Evolutionary conservation across 768 basidiomycete genomes (phyloP).

Genomic region (Arthromyces matolae): DNA sequence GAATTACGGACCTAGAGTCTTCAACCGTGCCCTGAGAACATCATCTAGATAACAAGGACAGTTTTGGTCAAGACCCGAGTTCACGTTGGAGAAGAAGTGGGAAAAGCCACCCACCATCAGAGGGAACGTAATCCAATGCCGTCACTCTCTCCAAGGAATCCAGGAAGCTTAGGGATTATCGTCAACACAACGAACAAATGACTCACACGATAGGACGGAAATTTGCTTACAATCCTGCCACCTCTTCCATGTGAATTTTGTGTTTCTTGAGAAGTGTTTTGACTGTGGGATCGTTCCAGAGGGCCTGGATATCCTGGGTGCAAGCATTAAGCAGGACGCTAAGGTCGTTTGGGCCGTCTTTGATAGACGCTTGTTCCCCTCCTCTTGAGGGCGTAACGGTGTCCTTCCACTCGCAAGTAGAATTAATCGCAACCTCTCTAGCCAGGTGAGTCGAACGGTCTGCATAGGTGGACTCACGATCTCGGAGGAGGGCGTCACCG

Average conservation of each 20-base stretch:
- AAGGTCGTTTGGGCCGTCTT: conserved; percentile 53
- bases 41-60: conserved; percentile 48
- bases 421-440: conserved; percentile 54
- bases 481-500: conserved; percentile 25
- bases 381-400: conserved; percentile 29
- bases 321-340: conserved; percentile 54
- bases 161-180: conserved; percentile 54
- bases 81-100: neutral
- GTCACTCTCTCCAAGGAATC: conserved; percentile 65
- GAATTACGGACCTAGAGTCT: conserved; percentile 41
- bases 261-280: conserved; percentile 47
- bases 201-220: neutral
- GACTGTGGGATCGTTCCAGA: conserved; percentile 61
- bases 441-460: conserved; percentile 24
- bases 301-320: conserved; percentile 56
- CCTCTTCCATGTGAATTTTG: conserved; percentile 60
- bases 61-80: neutral
- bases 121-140: conserved; percentile 56
- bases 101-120: conserved; percentile 47
- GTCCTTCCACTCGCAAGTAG: conserved; percentile 47
- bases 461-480: conserved; percentile 18
- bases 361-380: conserved; percentile 32
- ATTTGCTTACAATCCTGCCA: conserved; percentile 64
- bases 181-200: neutral
- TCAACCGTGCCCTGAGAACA: conserved; percentile 66